Percentiles rank a stretch among this genome's conserved stretches.
Conservation (phyloP, 1,284 basidiomycete genomes). For the Cutaneotrichosporon mucoides region DNA sequence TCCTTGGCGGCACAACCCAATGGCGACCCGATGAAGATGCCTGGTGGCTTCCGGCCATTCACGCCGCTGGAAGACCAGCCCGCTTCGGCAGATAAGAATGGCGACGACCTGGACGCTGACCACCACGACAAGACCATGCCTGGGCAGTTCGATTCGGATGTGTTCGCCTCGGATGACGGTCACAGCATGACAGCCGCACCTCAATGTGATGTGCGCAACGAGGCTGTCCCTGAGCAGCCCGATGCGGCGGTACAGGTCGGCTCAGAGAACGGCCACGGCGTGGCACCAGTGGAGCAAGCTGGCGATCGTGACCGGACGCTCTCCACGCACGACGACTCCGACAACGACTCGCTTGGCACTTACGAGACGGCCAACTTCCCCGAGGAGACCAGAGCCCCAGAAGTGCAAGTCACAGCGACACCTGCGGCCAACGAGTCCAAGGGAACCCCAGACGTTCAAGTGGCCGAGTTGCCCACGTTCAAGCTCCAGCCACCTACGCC, state of each 20-base stretch:
- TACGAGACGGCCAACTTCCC: background rate
- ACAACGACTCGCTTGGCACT: background rate
- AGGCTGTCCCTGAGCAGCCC: too few relatives aligned
- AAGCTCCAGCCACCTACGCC: constrained; percentile 19
- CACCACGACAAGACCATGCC: background rate
- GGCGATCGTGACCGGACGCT: too few relatives aligned
- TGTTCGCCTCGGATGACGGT: too few relatives aligned
- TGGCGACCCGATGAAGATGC: too few relatives aligned
- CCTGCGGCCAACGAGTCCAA: background rate
- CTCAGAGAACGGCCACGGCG: background rate
- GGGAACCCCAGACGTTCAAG: constrained; percentile 7
- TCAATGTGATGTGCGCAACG: too few relatives aligned
- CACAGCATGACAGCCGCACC: too few relatives aligned
- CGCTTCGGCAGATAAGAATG: too few relatives aligned
- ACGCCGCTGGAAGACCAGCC: too few relatives aligned
- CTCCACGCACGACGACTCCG: background rate
- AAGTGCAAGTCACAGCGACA: background rate
- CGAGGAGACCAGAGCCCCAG: background rate
- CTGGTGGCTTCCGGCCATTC: too few relatives aligned
- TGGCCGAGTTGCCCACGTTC: constrained; percentile 4
- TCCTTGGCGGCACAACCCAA: too few relatives aligned
- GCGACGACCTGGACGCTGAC: background rate
- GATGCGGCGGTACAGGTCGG: too few relatives aligned
- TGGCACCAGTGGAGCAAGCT: too few relatives aligned
- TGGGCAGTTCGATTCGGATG: background rate